These are phyloP conservation scores for Amaranthus tricolor DNA, from an alignment of 179 eudicot species.

Conservation along the genomic window DNA sequence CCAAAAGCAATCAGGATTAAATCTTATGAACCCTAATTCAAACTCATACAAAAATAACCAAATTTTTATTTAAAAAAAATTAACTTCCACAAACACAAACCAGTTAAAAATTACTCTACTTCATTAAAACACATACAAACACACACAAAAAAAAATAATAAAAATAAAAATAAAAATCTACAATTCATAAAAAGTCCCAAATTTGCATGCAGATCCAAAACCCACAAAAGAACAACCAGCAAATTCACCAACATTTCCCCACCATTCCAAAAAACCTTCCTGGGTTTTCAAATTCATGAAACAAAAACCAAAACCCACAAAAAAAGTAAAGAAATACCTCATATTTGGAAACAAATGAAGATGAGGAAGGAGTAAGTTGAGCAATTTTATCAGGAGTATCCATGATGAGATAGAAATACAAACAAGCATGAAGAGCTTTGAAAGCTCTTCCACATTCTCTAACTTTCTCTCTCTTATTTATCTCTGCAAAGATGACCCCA, in stretches of 20 bases:
- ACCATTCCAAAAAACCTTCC: constrained; percentile 7
- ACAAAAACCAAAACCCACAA: background rate
- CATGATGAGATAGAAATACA: constrained; percentile 15
- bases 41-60: too few relatives aligned
- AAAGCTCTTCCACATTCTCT: constrained; percentile 33
- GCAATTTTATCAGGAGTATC: constrained; percentile 31
- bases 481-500: constrained; percentile 1
- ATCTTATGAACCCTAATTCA: too few relatives aligned
- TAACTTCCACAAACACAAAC: too few relatives aligned
- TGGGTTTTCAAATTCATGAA: background rate
- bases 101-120: background rate
- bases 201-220: constrained; percentile 27
- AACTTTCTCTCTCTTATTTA: constrained; percentile 13
- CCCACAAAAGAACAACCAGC: background rate
- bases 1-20: too few relatives aligned
- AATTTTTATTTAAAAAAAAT: too few relatives aligned
- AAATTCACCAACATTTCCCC: background rate
- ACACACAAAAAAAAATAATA: background rate
- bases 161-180: background rate
- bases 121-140: background rate
- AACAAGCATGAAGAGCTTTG: constrained; percentile 11
- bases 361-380: constrained; percentile 18
- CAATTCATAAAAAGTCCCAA: background rate
- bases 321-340: constrained; percentile 26
- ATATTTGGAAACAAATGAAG: constrained; percentile 27